Percentiles rank a stretch among this genome's conserved stretches.
phyloP scores from a whole-genome alignment of 768 basidiomycete species.

The Mycena polygramma region DNA sequence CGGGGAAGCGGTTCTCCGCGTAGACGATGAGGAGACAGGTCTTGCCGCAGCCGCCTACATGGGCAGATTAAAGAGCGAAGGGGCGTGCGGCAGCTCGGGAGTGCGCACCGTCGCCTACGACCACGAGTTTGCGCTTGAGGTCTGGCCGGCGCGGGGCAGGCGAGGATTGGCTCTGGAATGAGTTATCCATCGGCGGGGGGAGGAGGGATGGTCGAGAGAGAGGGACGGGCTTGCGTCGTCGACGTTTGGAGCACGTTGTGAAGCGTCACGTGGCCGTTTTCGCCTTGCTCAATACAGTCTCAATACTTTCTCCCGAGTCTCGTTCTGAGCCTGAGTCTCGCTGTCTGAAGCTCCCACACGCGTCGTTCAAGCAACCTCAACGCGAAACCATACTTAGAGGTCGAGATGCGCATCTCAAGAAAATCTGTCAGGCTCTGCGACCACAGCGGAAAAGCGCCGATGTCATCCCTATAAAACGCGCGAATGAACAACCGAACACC shows the following conservation, averaged over 20 bases:
- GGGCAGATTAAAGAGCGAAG: background rate
- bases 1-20: slow-evolving; percentile 95
- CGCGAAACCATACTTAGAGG: too few relatives aligned
- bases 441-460: too few relatives aligned
- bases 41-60: slow-evolving; percentile 86
- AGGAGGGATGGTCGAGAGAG: background rate
- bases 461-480: too few relatives aligned
- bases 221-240: background rate
- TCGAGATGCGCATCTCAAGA: too few relatives aligned
- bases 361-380: too few relatives aligned
- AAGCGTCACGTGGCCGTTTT: slow-evolving; percentile 46
- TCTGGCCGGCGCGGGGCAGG: slow-evolving; percentile 71
- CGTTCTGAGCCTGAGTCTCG: too few relatives aligned
- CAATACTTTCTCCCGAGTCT: too few relatives aligned
- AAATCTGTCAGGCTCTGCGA: too few relatives aligned
- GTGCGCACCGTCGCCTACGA: slow-evolving; percentile 86
- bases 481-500: too few relatives aligned
- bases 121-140: slow-evolving; percentile 88
- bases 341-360: too few relatives aligned
- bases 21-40: slow-evolving; percentile 97
- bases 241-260: slow-evolving; percentile 13
- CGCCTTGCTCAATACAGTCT: too few relatives aligned
- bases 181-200: slow-evolving; percentile 44
- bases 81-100: slow-evolving; percentile 8
- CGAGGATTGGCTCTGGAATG: slow-evolving; percentile 44